phyloP scores from a whole-genome alignment of 495 filamentous ascomycete species.

The Daldinia caldariorum region DNA sequence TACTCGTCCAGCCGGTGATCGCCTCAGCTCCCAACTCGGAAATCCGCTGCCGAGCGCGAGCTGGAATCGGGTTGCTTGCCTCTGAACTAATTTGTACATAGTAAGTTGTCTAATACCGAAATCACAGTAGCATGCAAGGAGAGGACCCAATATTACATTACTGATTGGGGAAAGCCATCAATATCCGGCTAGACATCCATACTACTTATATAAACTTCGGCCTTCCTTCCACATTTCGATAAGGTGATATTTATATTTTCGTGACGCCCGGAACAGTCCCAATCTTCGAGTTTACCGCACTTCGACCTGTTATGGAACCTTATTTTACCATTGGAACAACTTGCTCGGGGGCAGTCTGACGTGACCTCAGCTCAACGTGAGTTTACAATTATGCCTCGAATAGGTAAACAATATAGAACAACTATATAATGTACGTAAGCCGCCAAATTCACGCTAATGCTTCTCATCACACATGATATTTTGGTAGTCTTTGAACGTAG shows the following conservation, averaged over 20 bases:
- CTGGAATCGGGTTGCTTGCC: not conserved
- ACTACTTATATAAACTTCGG: slow-evolving; percentile 1
- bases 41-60: not conserved
- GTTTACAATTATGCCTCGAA: slow-evolving; percentile 1
- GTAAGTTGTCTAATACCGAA: not conserved
- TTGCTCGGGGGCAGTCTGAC: slow-evolving; percentile 1
- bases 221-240: not conserved
- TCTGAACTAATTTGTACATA: not conserved
- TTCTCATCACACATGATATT: not conserved
- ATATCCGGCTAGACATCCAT: slow-evolving; percentile 1
- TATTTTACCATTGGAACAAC: not conserved
- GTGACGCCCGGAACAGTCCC: not conserved
- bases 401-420: not conserved
- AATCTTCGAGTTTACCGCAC: not conserved
- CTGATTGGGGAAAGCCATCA: not conserved
- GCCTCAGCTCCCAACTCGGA: slow-evolving; percentile 11
- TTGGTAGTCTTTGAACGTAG: slow-evolving; percentile 2
- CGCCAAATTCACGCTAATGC: slow-evolving; percentile 2
- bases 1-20: slow-evolving; percentile 2
- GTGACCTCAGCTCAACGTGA: not conserved
- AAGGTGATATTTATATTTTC: not conserved
- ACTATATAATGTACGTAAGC: slow-evolving; percentile 5
- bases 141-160: slow-evolving; percentile 2
- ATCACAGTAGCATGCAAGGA: slow-evolving; percentile 4
- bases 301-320: not conserved